Percentiles rank a stretch among this genome's conserved stretches.
Conservation (phyloP, 495 filamentous ascomycete genomes). For the Ramalina intermedia region DNA sequence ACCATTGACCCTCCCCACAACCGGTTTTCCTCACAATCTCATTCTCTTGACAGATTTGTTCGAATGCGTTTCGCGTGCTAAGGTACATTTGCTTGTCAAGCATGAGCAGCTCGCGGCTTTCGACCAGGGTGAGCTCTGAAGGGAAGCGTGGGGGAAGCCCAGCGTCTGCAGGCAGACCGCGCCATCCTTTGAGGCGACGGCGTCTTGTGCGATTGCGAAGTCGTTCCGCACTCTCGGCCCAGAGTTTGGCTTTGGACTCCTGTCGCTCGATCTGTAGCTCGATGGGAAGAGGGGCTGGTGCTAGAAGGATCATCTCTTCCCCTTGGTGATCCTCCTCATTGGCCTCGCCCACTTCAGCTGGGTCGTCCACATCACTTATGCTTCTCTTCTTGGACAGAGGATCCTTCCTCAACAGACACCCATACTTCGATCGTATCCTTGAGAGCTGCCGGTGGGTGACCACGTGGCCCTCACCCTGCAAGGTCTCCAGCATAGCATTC, state of each 20-base stretch:
- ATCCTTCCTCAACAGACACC: constrained; percentile 40
- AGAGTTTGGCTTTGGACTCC: constrained; percentile 39
- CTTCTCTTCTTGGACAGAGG: constrained; percentile 13
- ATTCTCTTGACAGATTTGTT: constrained; percentile 48
- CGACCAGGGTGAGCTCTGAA: constrained; percentile 68
- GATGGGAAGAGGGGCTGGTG: constrained; percentile 3
- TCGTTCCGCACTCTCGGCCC: constrained; percentile 48
- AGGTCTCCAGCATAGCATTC: constrained; percentile 54
- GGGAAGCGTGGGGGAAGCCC: constrained; percentile 63
- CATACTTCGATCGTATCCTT: constrained; percentile 48
- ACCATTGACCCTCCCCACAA: constrained; percentile 58
- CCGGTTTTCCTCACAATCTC: constrained; percentile 61
- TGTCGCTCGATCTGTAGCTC: constrained; percentile 34
- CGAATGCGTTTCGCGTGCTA: constrained; percentile 50
- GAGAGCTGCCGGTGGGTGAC: constrained; percentile 56
- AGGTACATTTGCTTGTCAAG: constrained; percentile 50
- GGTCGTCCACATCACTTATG: constrained; percentile 27
- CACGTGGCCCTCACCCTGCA: constrained; percentile 56
- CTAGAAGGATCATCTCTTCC: constrained; percentile 11
- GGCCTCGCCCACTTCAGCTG: constrained; percentile 29
- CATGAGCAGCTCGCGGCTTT: constrained; percentile 54
- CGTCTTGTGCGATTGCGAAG: constrained; percentile 55
- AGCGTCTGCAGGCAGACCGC: constrained; percentile 58
- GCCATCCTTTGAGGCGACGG: constrained; percentile 55
- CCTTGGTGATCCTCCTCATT: constrained; percentile 18